These are phyloP conservation scores for Nicotiana benthamiana DNA, from an alignment of 257 asterid species.

Conservation along the genomic window DNA sequence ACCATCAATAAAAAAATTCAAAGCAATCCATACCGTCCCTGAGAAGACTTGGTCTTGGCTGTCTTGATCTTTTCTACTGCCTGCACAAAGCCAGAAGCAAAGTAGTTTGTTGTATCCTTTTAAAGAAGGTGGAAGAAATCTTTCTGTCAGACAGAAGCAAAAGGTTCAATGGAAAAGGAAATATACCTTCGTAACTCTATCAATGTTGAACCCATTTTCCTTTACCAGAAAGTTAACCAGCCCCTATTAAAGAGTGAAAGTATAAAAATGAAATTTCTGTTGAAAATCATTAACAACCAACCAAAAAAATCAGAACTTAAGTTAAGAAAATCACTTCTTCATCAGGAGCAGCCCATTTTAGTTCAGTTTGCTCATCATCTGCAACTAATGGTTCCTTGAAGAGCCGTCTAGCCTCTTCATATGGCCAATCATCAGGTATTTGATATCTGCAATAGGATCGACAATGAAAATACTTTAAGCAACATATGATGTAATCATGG, in stretches of 20 bases:
- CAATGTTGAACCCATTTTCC: slow-evolving; percentile 90
- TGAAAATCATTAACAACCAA: background rate
- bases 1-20: background rate
- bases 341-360: slow-evolving; percentile 94
- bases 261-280: slow-evolving; percentile 3
- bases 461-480: background rate
- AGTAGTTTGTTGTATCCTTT: slow-evolving; percentile 3
- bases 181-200: slow-evolving; percentile 75
- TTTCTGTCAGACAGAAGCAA: background rate
- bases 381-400: slow-evolving; percentile 86
- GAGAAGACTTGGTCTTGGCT: slow-evolving; percentile 87
- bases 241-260: slow-evolving; percentile 38
- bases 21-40: slow-evolving; percentile 67
- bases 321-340: slow-evolving; percentile 61
- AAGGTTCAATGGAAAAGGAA: slow-evolving; percentile 8
- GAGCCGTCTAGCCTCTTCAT: slow-evolving; percentile 80
- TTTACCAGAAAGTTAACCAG: slow-evolving; percentile 75
- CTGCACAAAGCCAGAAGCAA: slow-evolving; percentile 30
- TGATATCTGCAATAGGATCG: slow-evolving; percentile 53
- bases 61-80: slow-evolving; percentile 95
- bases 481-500: background rate
- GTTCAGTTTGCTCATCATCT: slow-evolving; percentile 60
- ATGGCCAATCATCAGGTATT: slow-evolving; percentile 95
- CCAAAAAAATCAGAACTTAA: slow-evolving; percentile 1
- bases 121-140: background rate